Evolutionary conservation across 352 stramenopile species (phyloP).

Genomic region (Phytopythium boreale): DNA sequence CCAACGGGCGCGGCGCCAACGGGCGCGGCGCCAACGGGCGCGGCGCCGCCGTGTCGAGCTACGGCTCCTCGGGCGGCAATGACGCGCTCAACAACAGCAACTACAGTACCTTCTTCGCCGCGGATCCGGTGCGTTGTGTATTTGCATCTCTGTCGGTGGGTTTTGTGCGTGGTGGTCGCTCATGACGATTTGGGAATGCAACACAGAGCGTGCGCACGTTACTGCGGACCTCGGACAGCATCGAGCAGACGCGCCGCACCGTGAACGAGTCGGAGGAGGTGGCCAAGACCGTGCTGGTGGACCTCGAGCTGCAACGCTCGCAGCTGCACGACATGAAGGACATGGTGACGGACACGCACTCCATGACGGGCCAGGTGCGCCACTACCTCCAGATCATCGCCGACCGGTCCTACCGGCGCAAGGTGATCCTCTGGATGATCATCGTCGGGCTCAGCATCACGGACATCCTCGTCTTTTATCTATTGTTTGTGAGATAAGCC

Average conservation of each 20-base stretch:
- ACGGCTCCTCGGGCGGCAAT: conserved; percentile 21
- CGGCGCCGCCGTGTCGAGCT: conserved; percentile 19
- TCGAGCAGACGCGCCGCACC: conserved; percentile 62
- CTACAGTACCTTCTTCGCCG: conserved; percentile 69
- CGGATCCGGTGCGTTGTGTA: conserved; percentile 37
- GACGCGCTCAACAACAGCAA: conserved; percentile 36
- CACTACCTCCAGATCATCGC: conserved; percentile 69
- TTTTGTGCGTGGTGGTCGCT: not conserved
- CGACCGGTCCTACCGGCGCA: conserved; percentile 65
- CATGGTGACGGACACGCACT: conserved; percentile 72
- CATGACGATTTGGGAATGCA: no score
- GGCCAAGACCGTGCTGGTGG: conserved; percentile 70
- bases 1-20: conserved; percentile 28
- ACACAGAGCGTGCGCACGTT: conserved; percentile 64
- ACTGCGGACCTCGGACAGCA: conserved; percentile 69
- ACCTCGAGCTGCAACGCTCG: conserved; percentile 73
- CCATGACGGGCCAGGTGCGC: conserved; percentile 62
- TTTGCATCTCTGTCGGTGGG: not conserved
- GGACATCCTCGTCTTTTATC: conserved; percentile 81
- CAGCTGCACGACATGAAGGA: conserved; percentile 81
- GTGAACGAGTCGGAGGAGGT: conserved; percentile 65
- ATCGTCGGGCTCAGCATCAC: conserved; percentile 62
- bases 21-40: conserved; percentile 17
- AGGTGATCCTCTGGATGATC: conserved; percentile 57
- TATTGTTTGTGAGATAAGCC: conserved; percentile 64